Conservation (phyloP, 345 rosid species). For the Cardamine resedifolia region DNA sequence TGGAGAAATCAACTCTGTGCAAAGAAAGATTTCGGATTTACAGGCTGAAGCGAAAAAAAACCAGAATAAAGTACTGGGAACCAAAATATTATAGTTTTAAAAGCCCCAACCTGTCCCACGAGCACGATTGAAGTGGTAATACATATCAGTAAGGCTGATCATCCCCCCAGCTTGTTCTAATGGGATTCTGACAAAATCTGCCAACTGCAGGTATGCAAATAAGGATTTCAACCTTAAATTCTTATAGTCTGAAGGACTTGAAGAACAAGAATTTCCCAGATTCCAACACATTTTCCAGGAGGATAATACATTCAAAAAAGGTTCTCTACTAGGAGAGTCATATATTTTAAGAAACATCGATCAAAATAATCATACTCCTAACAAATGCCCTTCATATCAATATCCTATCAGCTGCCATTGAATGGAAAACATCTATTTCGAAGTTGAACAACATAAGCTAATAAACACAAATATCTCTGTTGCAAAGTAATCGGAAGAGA, state of each 20-base stretch:
- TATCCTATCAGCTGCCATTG: background rate
- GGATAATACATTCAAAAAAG: background rate
- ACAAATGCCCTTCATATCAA: background rate
- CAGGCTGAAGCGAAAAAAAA: background rate
- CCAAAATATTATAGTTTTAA: background rate
- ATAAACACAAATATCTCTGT: slow-evolving; percentile 16
- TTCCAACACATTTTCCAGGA: slow-evolving; percentile 4
- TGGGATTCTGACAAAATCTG: slow-evolving; percentile 92
- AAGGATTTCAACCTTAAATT: slow-evolving; percentile 14
- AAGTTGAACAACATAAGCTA: background rate
- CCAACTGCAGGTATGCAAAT: slow-evolving; percentile 52
- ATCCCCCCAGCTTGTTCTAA: slow-evolving; percentile 91
- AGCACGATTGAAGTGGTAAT: slow-evolving; percentile 94
- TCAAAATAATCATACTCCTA: background rate
- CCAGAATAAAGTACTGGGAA: background rate
- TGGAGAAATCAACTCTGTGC: slow-evolving; percentile 85
- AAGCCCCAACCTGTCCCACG: slow-evolving; percentile 79
- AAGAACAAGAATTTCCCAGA: slow-evolving; percentile 11
- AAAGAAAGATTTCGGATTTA: slow-evolving; percentile 8
- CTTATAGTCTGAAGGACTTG: background rate
- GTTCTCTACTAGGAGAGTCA: slow-evolving; percentile 1
- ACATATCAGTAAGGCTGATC: slow-evolving; percentile 89
- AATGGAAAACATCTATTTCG: background rate
- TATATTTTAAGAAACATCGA: background rate
- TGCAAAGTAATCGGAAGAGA: slow-evolving; percentile 22